Percentiles rank a stretch among this genome's conserved stretches.
Evolutionary conservation across 2,329 filamentous ascomycete genomes (phyloP).

Genomic region (Alternaria triticimaculans): DNA sequence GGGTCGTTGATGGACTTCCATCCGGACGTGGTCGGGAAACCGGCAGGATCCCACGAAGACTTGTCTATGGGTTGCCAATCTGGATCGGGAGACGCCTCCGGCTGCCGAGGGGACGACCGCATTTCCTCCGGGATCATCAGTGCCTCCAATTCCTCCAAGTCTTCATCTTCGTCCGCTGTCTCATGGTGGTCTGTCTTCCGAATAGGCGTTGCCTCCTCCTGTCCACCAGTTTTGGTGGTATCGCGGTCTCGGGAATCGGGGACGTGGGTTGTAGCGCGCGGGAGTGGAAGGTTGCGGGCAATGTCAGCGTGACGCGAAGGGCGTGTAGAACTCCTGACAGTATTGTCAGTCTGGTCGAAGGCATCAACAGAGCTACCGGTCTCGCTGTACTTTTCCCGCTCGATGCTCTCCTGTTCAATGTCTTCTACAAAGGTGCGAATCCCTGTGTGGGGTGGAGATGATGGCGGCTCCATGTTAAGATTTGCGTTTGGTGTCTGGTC

Average conservation of each 20-base stretch:
- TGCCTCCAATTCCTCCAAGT: neutral
- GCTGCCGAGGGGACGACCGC: neutral
- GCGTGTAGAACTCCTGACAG: neutral
- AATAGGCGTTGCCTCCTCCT: neutral
- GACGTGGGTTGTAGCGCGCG: neutral
- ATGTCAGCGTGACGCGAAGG: neutral
- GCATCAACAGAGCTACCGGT: neutral
- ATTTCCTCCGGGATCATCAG: neutral
- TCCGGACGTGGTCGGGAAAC: neutral
- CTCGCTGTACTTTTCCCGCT: neutral
- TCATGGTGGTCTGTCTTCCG: neutral
- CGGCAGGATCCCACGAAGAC: neutral
- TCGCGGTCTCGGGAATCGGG: neutral
- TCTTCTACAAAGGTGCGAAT: neutral
- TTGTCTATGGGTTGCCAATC: neutral
- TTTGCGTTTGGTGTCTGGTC: neutral
- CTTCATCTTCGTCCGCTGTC: neutral
- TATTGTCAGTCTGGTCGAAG: neutral
- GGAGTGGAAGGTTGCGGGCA: neutral
- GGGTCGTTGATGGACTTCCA: neutral
- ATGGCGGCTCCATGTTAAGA: neutral
- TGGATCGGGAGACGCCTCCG: neutral
- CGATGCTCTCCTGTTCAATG: neutral
- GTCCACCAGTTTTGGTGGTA: neutral
- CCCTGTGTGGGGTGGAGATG: neutral